A percentile compares a stretch with the other conserved stretches of the same genome.
Evolutionary conservation across 805 yeast species (phyloP).

Genomic region (Citeromyces matritensis): DNA sequence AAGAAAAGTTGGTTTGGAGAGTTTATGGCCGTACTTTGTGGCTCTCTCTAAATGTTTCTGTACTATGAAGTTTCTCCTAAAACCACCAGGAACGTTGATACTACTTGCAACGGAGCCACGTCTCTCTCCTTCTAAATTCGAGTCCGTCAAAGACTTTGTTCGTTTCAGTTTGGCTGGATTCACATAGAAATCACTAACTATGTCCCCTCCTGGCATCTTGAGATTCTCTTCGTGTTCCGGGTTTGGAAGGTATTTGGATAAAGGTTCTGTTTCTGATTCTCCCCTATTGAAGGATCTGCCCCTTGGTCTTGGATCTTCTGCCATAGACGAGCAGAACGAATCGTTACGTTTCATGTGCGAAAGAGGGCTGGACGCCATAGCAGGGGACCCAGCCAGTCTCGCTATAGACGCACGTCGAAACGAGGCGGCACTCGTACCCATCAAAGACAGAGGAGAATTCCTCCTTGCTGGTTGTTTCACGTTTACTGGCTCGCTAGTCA

Average conservation of each 20-base stretch:
- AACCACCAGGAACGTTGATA: conserved; percentile 70
- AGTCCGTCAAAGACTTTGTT: conserved; percentile 13
- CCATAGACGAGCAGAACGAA: conserved; percentile 10
- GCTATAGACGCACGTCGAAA: conserved; percentile 15
- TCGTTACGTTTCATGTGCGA: conserved; percentile 5
- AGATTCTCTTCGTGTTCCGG: too few species aligned
- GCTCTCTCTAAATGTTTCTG: conserved; percentile 6
- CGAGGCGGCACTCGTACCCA: too few species aligned
- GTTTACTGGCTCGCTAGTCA: too few species aligned
- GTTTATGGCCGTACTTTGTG: conserved; percentile 12
- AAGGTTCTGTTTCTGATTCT: too few species aligned
- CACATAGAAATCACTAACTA: conserved; percentile 30
- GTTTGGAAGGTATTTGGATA: too few species aligned
- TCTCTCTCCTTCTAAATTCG: conserved; percentile 18
- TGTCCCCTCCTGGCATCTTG: conserved; percentile 29
- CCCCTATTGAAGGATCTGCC: too few species aligned
- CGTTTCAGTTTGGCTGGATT: conserved; percentile 8
- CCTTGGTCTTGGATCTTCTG: conserved; percentile 1
- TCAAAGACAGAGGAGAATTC: too few species aligned
- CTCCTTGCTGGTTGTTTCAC: too few species aligned
- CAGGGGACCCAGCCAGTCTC: conserved; percentile 14
- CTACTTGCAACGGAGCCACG: conserved; percentile 54
- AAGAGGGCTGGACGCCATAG: neutral
- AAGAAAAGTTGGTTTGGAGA: conserved; percentile 27
- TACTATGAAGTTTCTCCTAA: conserved; percentile 53